A percentile compares a stretch with the other conserved stretches of the same genome.
Conservation (phyloP, 345 rosid species). For the Triadica sebifera region DNA sequence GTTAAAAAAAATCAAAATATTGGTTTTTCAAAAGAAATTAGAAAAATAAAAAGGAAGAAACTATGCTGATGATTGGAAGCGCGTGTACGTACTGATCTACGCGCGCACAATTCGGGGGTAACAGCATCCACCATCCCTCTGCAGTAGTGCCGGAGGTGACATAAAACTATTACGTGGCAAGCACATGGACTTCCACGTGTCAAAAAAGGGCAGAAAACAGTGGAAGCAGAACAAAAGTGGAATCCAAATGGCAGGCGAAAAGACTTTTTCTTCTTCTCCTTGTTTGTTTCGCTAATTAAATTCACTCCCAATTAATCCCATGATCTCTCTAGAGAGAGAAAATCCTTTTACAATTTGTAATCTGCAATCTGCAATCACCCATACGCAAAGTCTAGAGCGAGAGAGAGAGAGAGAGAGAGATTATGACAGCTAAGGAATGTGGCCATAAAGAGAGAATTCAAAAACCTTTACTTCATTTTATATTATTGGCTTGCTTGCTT, state of each 20-base stretch:
- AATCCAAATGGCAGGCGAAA: neutral
- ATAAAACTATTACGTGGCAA: constrained; percentile 3
- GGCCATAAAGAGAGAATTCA: constrained; percentile 5
- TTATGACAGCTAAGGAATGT: constrained; percentile 21
- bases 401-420: constrained; percentile 2
- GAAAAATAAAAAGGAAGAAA: no score
- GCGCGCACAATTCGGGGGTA: neutral
- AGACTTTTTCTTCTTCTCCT: neutral
- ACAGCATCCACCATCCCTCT: neutral
- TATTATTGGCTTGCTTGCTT: neutral
- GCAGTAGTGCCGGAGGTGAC: constrained; percentile 1
- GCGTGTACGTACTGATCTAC: neutral
- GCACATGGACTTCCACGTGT: constrained; percentile 9
- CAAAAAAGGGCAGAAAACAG: neutral
- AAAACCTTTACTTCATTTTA: neutral
- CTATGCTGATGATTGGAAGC: neutral
- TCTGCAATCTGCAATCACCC: neutral
- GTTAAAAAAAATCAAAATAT: no score
- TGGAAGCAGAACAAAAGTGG: neutral
- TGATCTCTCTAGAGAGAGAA: neutral
- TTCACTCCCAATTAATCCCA: neutral
- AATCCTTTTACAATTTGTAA: neutral
- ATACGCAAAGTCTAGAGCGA: neutral
- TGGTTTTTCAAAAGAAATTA: no score
- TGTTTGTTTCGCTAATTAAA: neutral